phyloP scores from a whole-genome alignment of 495 filamentous ascomycete genomes.

The Lasiosphaeria ovina region DNA sequence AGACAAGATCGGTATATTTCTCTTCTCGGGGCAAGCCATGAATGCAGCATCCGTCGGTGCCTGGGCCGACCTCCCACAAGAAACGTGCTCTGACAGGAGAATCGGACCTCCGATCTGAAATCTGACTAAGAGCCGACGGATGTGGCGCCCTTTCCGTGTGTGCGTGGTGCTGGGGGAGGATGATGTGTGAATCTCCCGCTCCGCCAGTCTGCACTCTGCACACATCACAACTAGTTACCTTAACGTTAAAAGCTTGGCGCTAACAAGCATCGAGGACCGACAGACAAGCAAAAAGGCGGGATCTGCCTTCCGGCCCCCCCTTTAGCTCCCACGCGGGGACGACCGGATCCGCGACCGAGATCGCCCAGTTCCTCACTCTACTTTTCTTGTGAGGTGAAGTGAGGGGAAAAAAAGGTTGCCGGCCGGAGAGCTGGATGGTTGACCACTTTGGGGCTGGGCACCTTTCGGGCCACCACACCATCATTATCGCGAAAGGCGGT shows the following conservation, averaged over 20 bases:
- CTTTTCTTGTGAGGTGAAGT: not conserved
- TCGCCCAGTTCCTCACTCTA: not conserved
- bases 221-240: conserved; percentile 1
- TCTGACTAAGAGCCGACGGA: not conserved
- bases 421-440: not conserved
- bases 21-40: too few species aligned
- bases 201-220: not conserved
- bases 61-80: not conserved
- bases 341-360: conserved; percentile 14
- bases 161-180: too few species aligned
- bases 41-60: not conserved
- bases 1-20: too few species aligned
- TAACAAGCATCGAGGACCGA: not conserved
- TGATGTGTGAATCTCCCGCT: too few species aligned
- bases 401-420: not conserved
- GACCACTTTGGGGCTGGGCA: too few species aligned
- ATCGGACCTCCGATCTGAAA: not conserved
- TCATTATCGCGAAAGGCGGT: too few species aligned
- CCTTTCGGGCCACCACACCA: too few species aligned
- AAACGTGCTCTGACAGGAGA: not conserved
- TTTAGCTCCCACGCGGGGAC: conserved; percentile 5
- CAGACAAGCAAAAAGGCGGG: conserved; percentile 3
- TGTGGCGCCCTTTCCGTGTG: not conserved
- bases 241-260: conserved; percentile 3
- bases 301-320: conserved; percentile 14